Evolutionary conservation across 2,329 filamentous ascomycete species (phyloP), one percentile per base, ranked within the genome.

Genomic region (Trichophyton schoenleinii): DNA sequence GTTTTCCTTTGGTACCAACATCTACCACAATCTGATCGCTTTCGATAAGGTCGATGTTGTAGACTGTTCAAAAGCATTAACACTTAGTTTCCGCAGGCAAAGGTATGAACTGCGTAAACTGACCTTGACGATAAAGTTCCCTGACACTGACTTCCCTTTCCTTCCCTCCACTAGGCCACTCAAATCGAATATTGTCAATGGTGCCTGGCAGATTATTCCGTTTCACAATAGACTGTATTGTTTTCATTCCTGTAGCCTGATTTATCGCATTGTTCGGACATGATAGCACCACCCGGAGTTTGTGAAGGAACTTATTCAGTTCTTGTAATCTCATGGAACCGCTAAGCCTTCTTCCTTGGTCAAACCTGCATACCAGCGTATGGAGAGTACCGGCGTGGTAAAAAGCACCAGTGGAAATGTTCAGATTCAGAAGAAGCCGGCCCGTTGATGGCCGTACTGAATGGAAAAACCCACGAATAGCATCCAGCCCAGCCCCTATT

Each of bases 1-100:
- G 84, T 9, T 79, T 81, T 0, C 76, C 72, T 0, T 68, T 68
- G 9, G 73, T 82, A 2, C 87, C 87, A 5, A 87, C 77, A 67
- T 91, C 90, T 64, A 91, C 72, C 0, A 89, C 77, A 0, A 87
- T 85, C 3, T 80, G 71, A 1, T 76, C 67, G 0, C 71, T 38
- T 41, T 57, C 9, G 9, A n/a, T 18, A 20, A 57, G 57, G n/a
- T 46, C 13, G 8, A 44, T 25, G 15, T 6, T n/a, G 9, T 57
- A n/a, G 6, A 28, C 53, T 57, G 20, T 18, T 11, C n/a, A 8
- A 18, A 3, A 5, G 6, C 1, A 41, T 28, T 9, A 11, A n/a
- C 3, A 38, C 34, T 57, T 20, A 38, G 13, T 20, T 9, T 1
- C 2, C 20, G 15, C 36, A 38, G 18, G 3, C 18, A 18, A 36